These are phyloP conservation scores for Aspergillus spinulosporus DNA, from an alignment of 2,329 filamentous ascomycete species.

Conservation along the genomic window DNA sequence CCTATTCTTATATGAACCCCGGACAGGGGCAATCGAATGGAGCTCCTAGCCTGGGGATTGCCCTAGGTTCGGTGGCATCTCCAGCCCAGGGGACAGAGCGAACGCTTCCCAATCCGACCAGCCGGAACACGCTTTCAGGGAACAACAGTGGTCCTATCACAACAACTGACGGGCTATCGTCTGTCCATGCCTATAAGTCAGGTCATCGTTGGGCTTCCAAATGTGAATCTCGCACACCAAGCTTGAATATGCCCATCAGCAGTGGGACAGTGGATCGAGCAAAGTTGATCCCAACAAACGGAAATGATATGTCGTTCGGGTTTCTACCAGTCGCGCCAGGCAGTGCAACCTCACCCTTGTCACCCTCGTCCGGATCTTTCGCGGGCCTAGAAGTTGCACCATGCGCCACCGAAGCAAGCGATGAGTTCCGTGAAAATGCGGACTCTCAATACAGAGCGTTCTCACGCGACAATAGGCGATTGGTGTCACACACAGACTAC, in stretches of 20 bases:
- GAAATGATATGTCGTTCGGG: constrained; percentile 33
- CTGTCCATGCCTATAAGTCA: constrained; percentile 23
- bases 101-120: constrained; percentile 38
- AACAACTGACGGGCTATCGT: constrained; percentile 22
- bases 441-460: constrained; percentile 21
- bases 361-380: constrained; percentile 17
- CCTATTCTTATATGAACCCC: constrained; percentile 34
- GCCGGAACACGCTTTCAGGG: constrained; percentile 25
- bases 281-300: constrained; percentile 22
- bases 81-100: constrained; percentile 33
- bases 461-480: constrained; percentile 25
- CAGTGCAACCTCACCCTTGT: constrained; percentile 17
- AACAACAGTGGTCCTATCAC: constrained; percentile 18
- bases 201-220: constrained; percentile 21
- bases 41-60: constrained; percentile 26
- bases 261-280: constrained; percentile 22
- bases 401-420: constrained; percentile 20
- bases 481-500: constrained; percentile 32
- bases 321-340: constrained; percentile 30
- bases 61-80: constrained; percentile 25
- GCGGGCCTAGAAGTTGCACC: constrained; percentile 18
- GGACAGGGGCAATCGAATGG: constrained; percentile 31
- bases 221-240: constrained; percentile 19
- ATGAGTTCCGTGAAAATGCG: constrained; percentile 20
- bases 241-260: constrained; percentile 25